These are phyloP conservation scores for Ichthyophonus hoferi DNA, from an alignment of 208 protist genomes.

Conservation along the genomic window DNA sequence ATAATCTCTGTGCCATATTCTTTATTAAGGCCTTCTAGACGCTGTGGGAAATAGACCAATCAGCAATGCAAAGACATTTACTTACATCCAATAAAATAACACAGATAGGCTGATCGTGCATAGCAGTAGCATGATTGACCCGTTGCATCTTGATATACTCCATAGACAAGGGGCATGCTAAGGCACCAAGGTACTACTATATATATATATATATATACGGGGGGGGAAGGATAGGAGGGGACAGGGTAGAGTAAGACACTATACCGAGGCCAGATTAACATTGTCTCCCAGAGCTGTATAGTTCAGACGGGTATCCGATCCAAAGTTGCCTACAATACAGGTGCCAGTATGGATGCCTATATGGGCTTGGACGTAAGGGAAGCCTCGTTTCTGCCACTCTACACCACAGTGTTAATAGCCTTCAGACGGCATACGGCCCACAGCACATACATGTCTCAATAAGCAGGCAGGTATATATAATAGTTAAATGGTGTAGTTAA, in stretches of 20 bases:
- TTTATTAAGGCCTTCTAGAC: slow-evolving; percentile 29
- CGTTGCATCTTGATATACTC: no score
- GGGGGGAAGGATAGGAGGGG: no score
- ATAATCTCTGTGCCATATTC: slow-evolving; percentile 24
- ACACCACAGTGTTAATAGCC: not conserved
- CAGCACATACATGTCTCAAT: not conserved
- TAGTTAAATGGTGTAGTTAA: not conserved
- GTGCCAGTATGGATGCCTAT: slow-evolving; percentile 44
- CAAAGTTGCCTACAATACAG: slow-evolving; percentile 42
- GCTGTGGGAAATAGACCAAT: no score
- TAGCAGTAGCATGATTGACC: no score
- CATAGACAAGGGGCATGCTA: no score
- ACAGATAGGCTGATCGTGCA: no score
- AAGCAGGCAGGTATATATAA: not conserved
- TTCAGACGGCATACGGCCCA: not conserved
- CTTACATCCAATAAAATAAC: no score
- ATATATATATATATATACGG: no score
- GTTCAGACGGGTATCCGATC: slow-evolving; percentile 29
- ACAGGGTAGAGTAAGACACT: no score
- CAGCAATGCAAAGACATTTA: no score
- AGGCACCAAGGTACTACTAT: no score
- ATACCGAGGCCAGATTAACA: slow-evolving; percentile 27
- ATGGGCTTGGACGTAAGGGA: slow-evolving; percentile 9
- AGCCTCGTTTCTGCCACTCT: slow-evolving; percentile 11
- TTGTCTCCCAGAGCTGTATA: slow-evolving; percentile 46